Percentiles rank a stretch among this genome's conserved stretches.
These are phyloP conservation scores for Mycena floridula DNA, from an alignment of 768 basidiomycete species.

Conservation along the genomic window DNA sequence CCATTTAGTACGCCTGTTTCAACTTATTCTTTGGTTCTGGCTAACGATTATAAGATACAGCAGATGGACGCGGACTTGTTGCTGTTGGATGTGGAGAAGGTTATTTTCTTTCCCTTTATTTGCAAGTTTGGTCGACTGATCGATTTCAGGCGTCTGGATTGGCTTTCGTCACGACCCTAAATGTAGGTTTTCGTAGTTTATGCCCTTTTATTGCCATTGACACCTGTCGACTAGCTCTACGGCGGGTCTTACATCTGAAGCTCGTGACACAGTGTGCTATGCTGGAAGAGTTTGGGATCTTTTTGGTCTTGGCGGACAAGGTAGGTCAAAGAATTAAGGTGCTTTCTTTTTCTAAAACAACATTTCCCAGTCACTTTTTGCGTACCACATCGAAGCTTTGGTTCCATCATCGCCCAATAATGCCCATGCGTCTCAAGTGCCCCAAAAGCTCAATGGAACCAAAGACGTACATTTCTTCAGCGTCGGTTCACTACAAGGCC, in stretches of 20 bases:
- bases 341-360: conserved; percentile 29
- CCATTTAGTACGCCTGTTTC: conserved; percentile 51
- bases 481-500: conserved; percentile 79
- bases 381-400: conserved; percentile 93
- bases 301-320: conserved; percentile 91
- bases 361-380: conserved; percentile 74
- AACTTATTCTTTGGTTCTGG: background rate
- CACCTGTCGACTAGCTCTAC: conserved; percentile 46
- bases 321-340: conserved; percentile 46
- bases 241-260: conserved; percentile 68
- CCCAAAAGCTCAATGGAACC: conserved; percentile 85
- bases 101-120: no score
- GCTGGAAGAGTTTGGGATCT: conserved; percentile 68
- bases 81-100: conserved; percentile 91
- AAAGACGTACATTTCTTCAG: conserved; percentile 96
- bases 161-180: conserved; percentile 70
- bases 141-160: no score
- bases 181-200: conserved; percentile 33
- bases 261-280: conserved; percentile 66
- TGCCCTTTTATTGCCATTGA: conserved; percentile 6
- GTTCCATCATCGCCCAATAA: conserved; percentile 80
- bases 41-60: conserved; percentile 38
- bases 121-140: no score
- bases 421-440: conserved; percentile 59
- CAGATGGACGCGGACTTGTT: conserved; percentile 75